Evolutionary conservation across 108 stramenopile species (phyloP).

Genomic region (Asterionellopsis glacialis): DNA sequence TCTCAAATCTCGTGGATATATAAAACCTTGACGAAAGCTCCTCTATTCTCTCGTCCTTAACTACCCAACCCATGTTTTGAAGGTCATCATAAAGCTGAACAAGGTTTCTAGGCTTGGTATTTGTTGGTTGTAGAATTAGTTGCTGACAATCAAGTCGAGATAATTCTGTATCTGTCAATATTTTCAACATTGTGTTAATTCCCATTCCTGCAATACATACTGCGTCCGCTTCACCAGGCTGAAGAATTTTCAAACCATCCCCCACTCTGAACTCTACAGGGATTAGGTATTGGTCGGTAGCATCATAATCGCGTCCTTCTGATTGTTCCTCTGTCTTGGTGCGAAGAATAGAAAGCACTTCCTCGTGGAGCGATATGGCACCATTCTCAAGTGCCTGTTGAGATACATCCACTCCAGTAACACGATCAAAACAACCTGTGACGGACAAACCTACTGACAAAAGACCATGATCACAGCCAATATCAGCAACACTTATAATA

Average conservation of each 20-base stretch:
- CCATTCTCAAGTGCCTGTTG: slow-evolving; percentile 48
- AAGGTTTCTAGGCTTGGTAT: slow-evolving; percentile 61
- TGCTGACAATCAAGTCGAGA: slow-evolving; percentile 33
- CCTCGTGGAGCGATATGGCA: slow-evolving; percentile 21
- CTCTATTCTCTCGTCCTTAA: slow-evolving; percentile 60
- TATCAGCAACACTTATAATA: slow-evolving; percentile 38
- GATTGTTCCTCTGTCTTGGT: slow-evolving; percentile 1
- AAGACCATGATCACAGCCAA: slow-evolving; percentile 82
- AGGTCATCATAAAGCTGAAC: slow-evolving; percentile 54
- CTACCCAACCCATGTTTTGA: slow-evolving; percentile 38
- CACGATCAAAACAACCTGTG: slow-evolving; percentile 46
- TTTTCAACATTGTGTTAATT: slow-evolving; percentile 60
- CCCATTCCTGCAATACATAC: slow-evolving; percentile 85
- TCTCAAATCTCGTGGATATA: slow-evolving; percentile 42
- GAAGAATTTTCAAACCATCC: slow-evolving; percentile 49
- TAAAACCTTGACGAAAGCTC: slow-evolving; percentile 53
- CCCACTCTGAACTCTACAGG: slow-evolving; percentile 67
- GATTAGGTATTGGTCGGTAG: background rate
- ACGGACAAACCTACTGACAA: slow-evolving; percentile 60
- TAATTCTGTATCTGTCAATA: slow-evolving; percentile 34
- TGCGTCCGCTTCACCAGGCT: slow-evolving; percentile 56
- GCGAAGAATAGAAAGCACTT: slow-evolving; percentile 7
- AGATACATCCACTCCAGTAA: slow-evolving; percentile 70
- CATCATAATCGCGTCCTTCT: background rate
- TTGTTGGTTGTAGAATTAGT: slow-evolving; percentile 71